Evolutionary conservation across 1,284 basidiomycete species (phyloP), one percentile per base, ranked within the genome.

Genomic region (Xerocomus amazonicus): DNA sequence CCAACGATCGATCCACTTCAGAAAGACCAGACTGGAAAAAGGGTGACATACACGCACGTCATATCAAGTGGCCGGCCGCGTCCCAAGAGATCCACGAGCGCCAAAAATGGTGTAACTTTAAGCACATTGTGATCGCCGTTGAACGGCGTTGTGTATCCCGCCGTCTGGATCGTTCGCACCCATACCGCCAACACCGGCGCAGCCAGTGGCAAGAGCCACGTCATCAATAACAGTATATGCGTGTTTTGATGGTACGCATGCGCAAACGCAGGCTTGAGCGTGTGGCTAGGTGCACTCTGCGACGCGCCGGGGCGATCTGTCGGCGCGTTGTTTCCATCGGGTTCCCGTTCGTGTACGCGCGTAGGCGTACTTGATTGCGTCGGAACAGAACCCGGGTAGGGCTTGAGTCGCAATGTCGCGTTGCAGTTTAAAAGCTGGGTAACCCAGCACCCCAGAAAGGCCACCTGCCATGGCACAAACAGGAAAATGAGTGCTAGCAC

Each of bases 401-500:
- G 26, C 31, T 52, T 53, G 42, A 47, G 48, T 45, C 56, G 55
- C 36, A 33, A 48, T 2, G 45, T 45, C 53, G 56, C 43, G 31
- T 77, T 76, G 60, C 83, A 87, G 36, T 79, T 81, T 58, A 78
- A 73, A 41, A 92, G 71, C 54, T 94, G 89, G 36, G 92, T 79
- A 13, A 87, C 56, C 78, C 87, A 92, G 55, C 85, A 83, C 32
- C 89, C 83, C 13, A 96, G 77, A 65, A 90, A 93, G 2, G 87
- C 91, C 29, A 95, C 88, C 68, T 97, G 93, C 79, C 91, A 92
- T 0, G 95, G 94, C 17, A 96, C 75, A 50, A 91, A 71, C 27
- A 92, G 58, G 54, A 85, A 79, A 37, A 93, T 83, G 12, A 86
- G 70, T 10, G 80, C 53, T 39, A 85, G 74, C n/a, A 94, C 74